Conservation (phyloP, 23 red algal genomes). For the Gracilariopsis chorda region DNA sequence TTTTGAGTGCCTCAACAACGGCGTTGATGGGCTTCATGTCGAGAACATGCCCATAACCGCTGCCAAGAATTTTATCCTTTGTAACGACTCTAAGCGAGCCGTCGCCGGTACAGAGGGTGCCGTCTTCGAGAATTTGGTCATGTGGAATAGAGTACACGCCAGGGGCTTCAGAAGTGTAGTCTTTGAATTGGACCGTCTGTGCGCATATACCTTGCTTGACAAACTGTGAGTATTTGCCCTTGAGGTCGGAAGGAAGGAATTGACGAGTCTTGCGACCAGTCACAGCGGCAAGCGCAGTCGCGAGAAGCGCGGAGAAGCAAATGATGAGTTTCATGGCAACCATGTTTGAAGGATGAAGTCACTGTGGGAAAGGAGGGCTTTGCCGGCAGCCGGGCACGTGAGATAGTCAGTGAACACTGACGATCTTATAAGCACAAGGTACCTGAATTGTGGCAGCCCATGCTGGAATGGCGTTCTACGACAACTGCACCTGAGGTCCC, state of each 20-base stretch:
- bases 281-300: conserved; percentile 1
- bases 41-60: conserved; percentile 13
- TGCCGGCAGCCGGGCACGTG: no score
- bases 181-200: conserved; percentile 33
- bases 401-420: no score
- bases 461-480: no score
- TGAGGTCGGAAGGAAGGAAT: conserved; percentile 46
- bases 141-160: conserved; percentile 55
- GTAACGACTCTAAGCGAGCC: conserved; percentile 29
- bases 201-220: conserved; percentile 58
- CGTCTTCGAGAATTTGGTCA: conserved; percentile 35
- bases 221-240: conserved; percentile 30
- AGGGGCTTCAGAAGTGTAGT: not conserved
- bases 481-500: no score
- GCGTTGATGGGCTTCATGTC: conserved; percentile 20
- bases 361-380: not conserved
- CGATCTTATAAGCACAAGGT: no score
- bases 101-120: conserved; percentile 23
- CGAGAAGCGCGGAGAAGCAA: conserved; percentile 11
- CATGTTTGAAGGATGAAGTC: conserved; percentile 4
- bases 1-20: conserved; percentile 24
- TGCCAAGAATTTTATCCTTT: conserved; percentile 19
- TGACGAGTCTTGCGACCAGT: conserved; percentile 13
- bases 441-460: no score
- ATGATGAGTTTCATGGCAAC: conserved; percentile 25